A percentile compares a stretch with the other conserved stretches of the same genome.
Evolutionary conservation across 1,284 basidiomycete genomes (phyloP).

Genomic region (Ceratobasidium sp.): DNA sequence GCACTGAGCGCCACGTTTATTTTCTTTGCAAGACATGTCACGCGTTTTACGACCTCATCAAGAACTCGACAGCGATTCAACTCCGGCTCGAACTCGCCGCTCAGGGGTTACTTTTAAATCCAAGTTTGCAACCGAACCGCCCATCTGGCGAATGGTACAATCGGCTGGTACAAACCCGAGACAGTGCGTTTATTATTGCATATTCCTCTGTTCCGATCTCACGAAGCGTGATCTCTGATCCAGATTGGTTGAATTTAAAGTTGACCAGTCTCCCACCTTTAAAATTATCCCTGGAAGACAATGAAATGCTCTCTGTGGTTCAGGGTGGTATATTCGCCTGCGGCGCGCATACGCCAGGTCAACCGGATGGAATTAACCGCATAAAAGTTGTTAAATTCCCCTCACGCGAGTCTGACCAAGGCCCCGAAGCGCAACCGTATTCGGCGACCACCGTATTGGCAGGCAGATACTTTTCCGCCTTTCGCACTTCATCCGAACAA

Average conservation of each 20-base stretch:
- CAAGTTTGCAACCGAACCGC: conserved; percentile 2
- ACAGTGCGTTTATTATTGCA: conserved; percentile 20
- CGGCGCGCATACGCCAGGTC: conserved; percentile 21
- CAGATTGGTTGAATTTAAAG: conserved; percentile 33
- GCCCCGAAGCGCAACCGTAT: background rate
- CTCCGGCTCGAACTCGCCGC: conserved; percentile 27
- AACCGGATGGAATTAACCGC: conserved; percentile 23
- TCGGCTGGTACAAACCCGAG: conserved; percentile 8
- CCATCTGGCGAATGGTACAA: conserved; percentile 23
- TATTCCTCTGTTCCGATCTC: background rate
- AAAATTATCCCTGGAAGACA: conserved; percentile 33
- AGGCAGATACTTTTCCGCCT: conserved; percentile 27
- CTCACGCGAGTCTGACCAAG: too few species aligned
- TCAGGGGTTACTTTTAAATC: conserved; percentile 24
- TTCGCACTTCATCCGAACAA: conserved; percentile 24
- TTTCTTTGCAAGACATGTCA: conserved; percentile 22
- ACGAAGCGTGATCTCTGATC: background rate
- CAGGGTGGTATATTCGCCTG: conserved; percentile 38
- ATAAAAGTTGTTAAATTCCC: conserved; percentile 28
- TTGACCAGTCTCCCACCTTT: conserved; percentile 13
- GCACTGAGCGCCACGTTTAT: background rate
- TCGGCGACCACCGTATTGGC: conserved; percentile 13
- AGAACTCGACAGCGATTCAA: conserved; percentile 13
- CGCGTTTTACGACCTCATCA: conserved; percentile 20
- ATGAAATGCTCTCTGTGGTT: conserved; percentile 29